Conservation (phyloP, 495 filamentous ascomycete species). For the Aspergillus sclerotioniger region DNA sequence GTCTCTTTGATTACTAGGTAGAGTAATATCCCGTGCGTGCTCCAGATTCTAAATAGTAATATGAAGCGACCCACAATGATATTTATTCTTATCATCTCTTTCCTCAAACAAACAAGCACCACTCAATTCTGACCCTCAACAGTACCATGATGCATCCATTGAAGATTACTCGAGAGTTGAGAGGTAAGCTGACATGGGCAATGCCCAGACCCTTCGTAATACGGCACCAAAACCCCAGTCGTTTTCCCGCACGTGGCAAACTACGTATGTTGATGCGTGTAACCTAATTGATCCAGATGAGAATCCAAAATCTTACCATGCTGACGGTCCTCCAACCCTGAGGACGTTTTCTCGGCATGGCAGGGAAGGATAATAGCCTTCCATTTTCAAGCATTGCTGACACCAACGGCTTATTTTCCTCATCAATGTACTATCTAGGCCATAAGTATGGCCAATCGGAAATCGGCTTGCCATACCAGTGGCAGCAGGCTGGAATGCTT, state of each 20-base stretch:
- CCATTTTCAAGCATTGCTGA: background rate
- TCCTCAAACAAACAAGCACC: too few species aligned
- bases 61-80: too few species aligned
- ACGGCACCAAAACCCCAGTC: constrained; percentile 2
- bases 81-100: too few species aligned
- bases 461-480: background rate
- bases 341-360: background rate
- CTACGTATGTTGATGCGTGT: constrained; percentile 8
- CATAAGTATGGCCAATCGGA: background rate
- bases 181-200: background rate
- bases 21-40: too few species aligned
- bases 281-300: constrained; percentile 19
- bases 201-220: background rate
- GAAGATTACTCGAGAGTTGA: background rate
- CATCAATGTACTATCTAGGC: background rate
- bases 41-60: too few species aligned
- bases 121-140: background rate
- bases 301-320: background rate
- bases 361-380: background rate
- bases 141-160: background rate
- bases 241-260: constrained; percentile 14
- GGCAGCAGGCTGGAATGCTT: background rate
- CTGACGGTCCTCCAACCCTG: background rate
- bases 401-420: background rate
- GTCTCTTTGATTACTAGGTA: background rate